Conservation (phyloP, 2,329 filamentous ascomycete genomes). For the Akanthomyces muscarius region DNA sequence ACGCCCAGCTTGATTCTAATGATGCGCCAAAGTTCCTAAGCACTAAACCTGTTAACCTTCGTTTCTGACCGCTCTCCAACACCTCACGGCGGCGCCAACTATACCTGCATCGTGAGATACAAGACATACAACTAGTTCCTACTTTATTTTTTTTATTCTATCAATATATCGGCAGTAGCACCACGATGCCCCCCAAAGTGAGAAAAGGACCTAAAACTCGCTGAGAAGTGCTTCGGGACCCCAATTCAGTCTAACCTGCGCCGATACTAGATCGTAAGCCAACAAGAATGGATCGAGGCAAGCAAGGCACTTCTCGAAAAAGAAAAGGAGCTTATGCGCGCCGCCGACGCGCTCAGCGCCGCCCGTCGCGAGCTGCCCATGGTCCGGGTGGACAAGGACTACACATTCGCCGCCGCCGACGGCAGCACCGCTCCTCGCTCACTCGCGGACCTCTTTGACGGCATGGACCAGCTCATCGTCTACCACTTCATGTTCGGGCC, state of each 20-base stretch:
- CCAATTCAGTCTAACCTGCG: constrained; percentile 10
- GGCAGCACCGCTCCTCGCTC: constrained; percentile 24
- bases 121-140: neutral
- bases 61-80: neutral
- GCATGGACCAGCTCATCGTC: constrained; percentile 35
- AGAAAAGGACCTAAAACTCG: neutral
- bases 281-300: constrained; percentile 33
- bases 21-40: neutral
- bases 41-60: neutral
- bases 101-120: too few species aligned
- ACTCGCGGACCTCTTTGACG: constrained; percentile 31
- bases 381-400: constrained; percentile 34
- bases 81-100: too few species aligned
- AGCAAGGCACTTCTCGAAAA: constrained; percentile 32
- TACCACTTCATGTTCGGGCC: constrained; percentile 46
- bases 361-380: constrained; percentile 36
- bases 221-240: neutral
- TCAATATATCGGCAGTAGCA: neutral
- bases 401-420: constrained; percentile 32
- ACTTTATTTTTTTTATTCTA: neutral
- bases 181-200: constrained; percentile 23
- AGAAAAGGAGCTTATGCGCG: constrained; percentile 32
- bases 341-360: constrained; percentile 27
- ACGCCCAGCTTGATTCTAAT: neutral
- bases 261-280: constrained; percentile 28